Evolutionary conservation across 805 yeast genomes (phyloP).

Genomic region (Lipomyces sp.): DNA sequence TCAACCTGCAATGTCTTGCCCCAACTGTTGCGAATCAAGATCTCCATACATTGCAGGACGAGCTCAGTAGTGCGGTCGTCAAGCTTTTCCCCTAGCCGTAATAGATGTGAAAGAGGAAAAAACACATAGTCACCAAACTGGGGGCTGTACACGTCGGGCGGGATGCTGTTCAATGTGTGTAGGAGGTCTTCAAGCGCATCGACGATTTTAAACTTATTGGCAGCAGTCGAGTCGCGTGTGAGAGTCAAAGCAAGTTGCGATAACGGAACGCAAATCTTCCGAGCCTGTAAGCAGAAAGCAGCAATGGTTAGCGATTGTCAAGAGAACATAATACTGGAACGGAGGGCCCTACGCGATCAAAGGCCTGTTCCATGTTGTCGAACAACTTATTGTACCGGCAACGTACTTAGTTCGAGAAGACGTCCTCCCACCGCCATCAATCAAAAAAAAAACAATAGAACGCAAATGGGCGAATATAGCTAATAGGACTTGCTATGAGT

Average conservation of each 20-base stretch:
- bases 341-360: too few relatives aligned
- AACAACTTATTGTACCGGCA: too few relatives aligned
- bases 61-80: slow-evolving; percentile 48
- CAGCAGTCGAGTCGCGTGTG: slow-evolving; percentile 9
- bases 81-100: slow-evolving; percentile 46
- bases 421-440: too few relatives aligned
- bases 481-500: too few relatives aligned
- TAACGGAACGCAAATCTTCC: slow-evolving; percentile 21
- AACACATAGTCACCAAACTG: slow-evolving; percentile 58
- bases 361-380: too few relatives aligned
- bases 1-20: slow-evolving; percentile 40
- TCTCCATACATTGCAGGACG: slow-evolving; percentile 45
- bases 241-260: slow-evolving; percentile 18
- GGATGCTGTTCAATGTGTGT: slow-evolving; percentile 8
- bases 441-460: too few relatives aligned
- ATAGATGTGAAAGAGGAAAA: slow-evolving; percentile 55
- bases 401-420: too few relatives aligned
- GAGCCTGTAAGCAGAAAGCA: slow-evolving; percentile 5
- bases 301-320: neutral
- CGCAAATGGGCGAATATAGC: too few relatives aligned
- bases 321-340: neutral
- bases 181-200: slow-evolving; percentile 25
- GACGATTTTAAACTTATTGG: slow-evolving; percentile 19
- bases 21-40: slow-evolving; percentile 52
- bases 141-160: slow-evolving; percentile 19